These are phyloP conservation scores for Suhomyces vadensis DNA, from an alignment of 805 yeast species.

Conservation along the genomic window DNA sequence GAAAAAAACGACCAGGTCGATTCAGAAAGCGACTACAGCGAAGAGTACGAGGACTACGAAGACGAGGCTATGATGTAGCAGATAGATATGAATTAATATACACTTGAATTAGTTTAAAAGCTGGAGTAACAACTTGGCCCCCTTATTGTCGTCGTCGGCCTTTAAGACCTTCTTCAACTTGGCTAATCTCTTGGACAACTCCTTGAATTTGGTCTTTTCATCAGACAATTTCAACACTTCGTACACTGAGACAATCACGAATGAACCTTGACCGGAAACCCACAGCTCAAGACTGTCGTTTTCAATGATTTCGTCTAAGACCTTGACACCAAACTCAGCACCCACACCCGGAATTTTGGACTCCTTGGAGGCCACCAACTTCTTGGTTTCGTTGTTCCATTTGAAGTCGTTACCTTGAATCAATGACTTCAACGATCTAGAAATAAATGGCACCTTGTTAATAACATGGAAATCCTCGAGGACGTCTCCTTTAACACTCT, in stretches of 20 bases:
- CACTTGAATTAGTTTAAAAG: conserved; percentile 12
- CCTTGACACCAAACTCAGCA: conserved; percentile 55
- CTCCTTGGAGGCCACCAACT: conserved; percentile 47
- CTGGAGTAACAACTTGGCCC: conserved; percentile 45
- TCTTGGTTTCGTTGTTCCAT: conserved; percentile 47
- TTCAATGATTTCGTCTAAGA: conserved; percentile 53
- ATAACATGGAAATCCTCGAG: conserved; percentile 66
- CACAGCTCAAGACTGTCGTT: conserved; percentile 54
- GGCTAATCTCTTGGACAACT: conserved; percentile 56
- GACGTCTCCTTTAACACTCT: conserved; percentile 63
- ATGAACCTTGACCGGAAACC: conserved; percentile 70
- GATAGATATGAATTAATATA: conserved; percentile 5
- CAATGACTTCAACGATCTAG: conserved; percentile 71
- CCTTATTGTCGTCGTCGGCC: conserved; percentile 58
- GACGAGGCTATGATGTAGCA: conserved; percentile 6
- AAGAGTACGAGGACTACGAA: conserved; percentile 17
- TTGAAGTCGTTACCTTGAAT: conserved; percentile 88
- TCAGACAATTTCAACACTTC: conserved; percentile 57
- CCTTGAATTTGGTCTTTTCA: conserved; percentile 41
- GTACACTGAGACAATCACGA: conserved; percentile 75
- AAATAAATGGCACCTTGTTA: conserved; percentile 64
- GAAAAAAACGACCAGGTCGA: conserved; percentile 6
- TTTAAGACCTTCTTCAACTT: conserved; percentile 46
- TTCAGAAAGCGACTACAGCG: conserved; percentile 19
- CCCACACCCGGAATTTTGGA: conserved; percentile 51